Conservation (phyloP, 169 alveolate genomes). For the Plasmodium gaboni region DNA sequence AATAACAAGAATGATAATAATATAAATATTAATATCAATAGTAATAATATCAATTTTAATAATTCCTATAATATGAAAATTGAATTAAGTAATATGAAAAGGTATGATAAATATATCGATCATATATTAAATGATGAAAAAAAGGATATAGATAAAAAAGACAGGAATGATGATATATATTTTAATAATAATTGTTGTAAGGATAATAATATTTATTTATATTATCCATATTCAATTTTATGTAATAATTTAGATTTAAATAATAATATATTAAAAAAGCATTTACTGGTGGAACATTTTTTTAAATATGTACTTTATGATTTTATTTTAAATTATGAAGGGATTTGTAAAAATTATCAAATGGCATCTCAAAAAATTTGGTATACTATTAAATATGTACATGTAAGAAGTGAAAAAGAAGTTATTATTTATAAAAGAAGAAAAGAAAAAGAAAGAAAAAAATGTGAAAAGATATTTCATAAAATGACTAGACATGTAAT, state of each 20-base stretch:
- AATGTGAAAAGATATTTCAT: conserved; percentile 48
- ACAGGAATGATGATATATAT: not conserved
- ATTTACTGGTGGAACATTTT: conserved; percentile 54
- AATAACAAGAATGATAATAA: no score
- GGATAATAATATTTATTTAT: conserved; percentile 42
- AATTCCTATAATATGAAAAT: conserved; percentile 5
- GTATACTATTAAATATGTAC: conserved; percentile 41
- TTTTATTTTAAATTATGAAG: conserved; percentile 58
- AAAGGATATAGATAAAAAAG: not conserved
- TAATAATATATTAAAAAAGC: conserved; percentile 59
- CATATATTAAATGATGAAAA: conserved; percentile 7
- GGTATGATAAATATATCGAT: conserved; percentile 23
- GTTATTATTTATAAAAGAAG: conserved; percentile 11
- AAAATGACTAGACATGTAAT: conserved; percentile 40
- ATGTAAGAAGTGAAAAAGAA: conserved; percentile 24
- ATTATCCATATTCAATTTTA: conserved; percentile 66
- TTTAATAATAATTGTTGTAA: not conserved
- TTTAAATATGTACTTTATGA: conserved; percentile 60
- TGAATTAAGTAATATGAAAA: conserved; percentile 3
- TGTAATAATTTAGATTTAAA: conserved; percentile 47
- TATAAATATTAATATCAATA: no score
- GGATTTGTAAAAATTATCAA: conserved; percentile 23
- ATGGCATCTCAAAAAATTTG: conserved; percentile 1
- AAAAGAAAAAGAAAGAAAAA: conserved; percentile 27
- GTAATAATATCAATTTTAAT: not conserved